Base-by-base conservation (phyloP, 2,329 filamentous ascomycete genomes). In the Apiospora hydei region DNA sequence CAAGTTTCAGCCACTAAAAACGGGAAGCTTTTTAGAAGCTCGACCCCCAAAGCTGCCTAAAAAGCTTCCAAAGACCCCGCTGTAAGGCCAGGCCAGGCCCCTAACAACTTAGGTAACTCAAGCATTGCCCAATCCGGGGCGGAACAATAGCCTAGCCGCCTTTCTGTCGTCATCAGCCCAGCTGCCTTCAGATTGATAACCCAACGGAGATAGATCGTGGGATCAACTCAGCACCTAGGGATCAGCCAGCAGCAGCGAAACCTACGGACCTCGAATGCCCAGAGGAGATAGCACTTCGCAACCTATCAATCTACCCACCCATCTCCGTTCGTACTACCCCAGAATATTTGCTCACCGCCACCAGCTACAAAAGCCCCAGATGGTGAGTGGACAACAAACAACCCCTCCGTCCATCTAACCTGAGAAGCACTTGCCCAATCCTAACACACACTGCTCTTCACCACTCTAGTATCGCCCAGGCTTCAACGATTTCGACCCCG, bases 401-500 rank as follows among this genome's bases (percentile, higher is more conserved):
- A 34, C 66, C 66, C 66, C 38, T 61, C 30, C 38, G 53, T n/a
- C 53, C 7, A 61, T n/a, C 16, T 38, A 7, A 16, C 6, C 1
- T 11, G 4, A 11, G 6, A 11, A 41, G 34, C 11, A n/a, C 30
- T 10, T 41, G 21, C 7, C 18, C 34, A 2, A 64, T 64, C n/a
- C 11, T 64, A 10, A 64, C 34, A 64, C 30, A 38, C 57, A n/a
- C 53, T 24, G 11, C 43, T 4, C 3, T 14, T 30, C 26, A 3
- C 26, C n/a, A 3, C 8, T 30, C 30, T 11, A 85, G 81, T 81
- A 75, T 71, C 77, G 80, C 73, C 80, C 84, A 44, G 82, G 82
- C 71, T 83, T 83, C 72, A 81, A 81, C 69, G 84, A 81, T 67
- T 85, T 84, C 75, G 85, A 88, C 77, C 83, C 85, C 72, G 81